Percentiles rank a stretch among this genome's conserved stretches.
phyloP scores from a whole-genome alignment of 352 stramenopile species.

The Discostella stelligera region DNA sequence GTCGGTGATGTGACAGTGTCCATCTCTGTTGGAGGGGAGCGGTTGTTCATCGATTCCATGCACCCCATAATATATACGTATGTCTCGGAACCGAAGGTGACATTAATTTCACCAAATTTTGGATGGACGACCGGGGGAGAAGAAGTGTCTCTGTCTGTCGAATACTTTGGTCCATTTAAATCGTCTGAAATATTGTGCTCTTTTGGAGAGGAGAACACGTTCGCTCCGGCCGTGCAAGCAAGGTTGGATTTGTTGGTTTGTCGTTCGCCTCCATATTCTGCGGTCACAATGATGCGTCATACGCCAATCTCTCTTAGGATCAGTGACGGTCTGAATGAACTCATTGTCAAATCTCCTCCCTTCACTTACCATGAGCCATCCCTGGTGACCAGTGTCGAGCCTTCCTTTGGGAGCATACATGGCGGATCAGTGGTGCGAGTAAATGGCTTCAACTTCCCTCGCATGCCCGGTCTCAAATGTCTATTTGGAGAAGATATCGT shows the following conservation, averaged over 20 bases:
- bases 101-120: slow-evolving; percentile 42
- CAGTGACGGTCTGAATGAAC: slow-evolving; percentile 30
- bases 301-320: slow-evolving; percentile 44
- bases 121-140: slow-evolving; percentile 43
- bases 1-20: slow-evolving; percentile 32
- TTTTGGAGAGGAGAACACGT: slow-evolving; percentile 45
- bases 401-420: slow-evolving; percentile 45
- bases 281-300: slow-evolving; percentile 18
- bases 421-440: slow-evolving; percentile 51
- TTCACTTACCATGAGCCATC: slow-evolving; percentile 53
- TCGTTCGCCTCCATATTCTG: slow-evolving; percentile 19
- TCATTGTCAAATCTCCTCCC: slow-evolving; percentile 22
- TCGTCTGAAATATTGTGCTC: slow-evolving; percentile 34
- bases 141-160: slow-evolving; percentile 23
- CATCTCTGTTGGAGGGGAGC: slow-evolving; percentile 54
- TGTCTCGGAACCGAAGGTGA: slow-evolving; percentile 41
- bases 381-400: slow-evolving; percentile 47
- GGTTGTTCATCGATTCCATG: slow-evolving; percentile 21
- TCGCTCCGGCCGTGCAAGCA: slow-evolving; percentile 21
- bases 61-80: slow-evolving; percentile 40
- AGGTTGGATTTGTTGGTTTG: slow-evolving; percentile 20
- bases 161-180: slow-evolving; percentile 47
- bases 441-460: slow-evolving; percentile 53
- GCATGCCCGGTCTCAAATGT: slow-evolving; percentile 50
- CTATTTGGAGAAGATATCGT: slow-evolving; percentile 44